These are phyloP conservation scores for Russula olivacea DNA, from an alignment of 768 basidiomycete genomes.

Conservation along the genomic window DNA sequence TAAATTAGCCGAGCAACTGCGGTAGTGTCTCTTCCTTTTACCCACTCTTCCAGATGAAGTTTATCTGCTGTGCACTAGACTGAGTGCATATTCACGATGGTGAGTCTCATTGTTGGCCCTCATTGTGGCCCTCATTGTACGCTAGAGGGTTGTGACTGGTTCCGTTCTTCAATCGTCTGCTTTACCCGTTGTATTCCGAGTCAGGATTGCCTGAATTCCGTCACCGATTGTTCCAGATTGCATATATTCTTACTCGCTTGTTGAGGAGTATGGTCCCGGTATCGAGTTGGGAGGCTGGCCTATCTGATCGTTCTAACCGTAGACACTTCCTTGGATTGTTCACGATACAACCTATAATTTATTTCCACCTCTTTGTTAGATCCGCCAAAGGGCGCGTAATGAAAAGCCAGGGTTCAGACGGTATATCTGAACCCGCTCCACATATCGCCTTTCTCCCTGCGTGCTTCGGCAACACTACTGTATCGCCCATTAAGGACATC, in stretches of 20 bases:
- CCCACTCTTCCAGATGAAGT: too few species aligned
- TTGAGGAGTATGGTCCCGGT: constrained; percentile 94
- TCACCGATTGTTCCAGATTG: constrained; percentile 11
- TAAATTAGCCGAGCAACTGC: too few species aligned
- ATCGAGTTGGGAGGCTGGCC: constrained; percentile 46
- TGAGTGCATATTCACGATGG: too few species aligned
- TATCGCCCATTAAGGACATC: not conserved
- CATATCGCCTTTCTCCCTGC: constrained; percentile 50
- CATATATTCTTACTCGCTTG: constrained; percentile 39
- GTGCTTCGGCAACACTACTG: not conserved
- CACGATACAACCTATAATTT: constrained; percentile 7
- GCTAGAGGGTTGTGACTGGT: too few species aligned
- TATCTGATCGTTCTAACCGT: constrained; percentile 9
- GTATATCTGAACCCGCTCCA: constrained; percentile 78
- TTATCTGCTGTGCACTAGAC: too few species aligned
- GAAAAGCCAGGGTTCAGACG: constrained; percentile 31
- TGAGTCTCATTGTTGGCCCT: too few species aligned
- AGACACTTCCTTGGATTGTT: not conserved
- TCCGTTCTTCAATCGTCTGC: too few species aligned
- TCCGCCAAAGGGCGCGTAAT: not conserved
- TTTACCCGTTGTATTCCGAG: too few species aligned
- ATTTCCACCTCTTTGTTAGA: constrained; percentile 1
- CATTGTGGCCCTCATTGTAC: too few species aligned
- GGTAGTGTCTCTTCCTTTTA: too few species aligned
- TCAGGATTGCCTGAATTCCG: too few species aligned